Evolutionary conservation across 2,329 filamentous ascomycete genomes (phyloP), one percentile per base, ranked within the genome.

Genomic region (Mariannaea elegans): DNA sequence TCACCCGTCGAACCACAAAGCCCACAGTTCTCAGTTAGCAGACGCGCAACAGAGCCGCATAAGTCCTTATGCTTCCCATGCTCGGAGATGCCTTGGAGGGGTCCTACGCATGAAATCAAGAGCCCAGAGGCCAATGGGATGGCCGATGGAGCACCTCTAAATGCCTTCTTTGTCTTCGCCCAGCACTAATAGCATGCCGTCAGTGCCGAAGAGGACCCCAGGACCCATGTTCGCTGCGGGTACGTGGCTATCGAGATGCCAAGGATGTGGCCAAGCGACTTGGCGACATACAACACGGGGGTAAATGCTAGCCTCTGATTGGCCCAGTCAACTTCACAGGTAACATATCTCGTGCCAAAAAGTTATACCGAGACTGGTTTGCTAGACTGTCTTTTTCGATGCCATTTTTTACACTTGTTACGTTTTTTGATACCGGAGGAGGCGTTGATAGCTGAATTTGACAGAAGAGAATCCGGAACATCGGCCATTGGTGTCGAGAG

Each of bases 211-310:
- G 41, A 21, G 23, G 21, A 7, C 2, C 7, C 38, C 19, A 19
- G 21, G 14, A 13, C 38, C 38, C 38, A 9, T 23, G 38, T 42
- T 7, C 4, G 21, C 7, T 12, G 52, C 52, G 47, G 52, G 21
- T 32, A 49, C 50, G 45, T 45, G 50, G 56, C 56, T 49, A 59
- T 59, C 56, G 45, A 49, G 56, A 59, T 59, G 56, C 56, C 57
- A 51, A 56, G 52, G 32, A 8, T 39, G 18, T 44, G 49, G 63
- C 68, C 68, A 70, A 69, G 63, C 49, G 55, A 58, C 65, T 66
- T 56, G 59, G 60, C 62, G 57, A 36, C 34, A 29, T 29, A 21
- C 41, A 48, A 59, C 67, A 70, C 68, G 68, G 70, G 67, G 63
- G 59, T 48, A 32, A 21, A n/a, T 31, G 27, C 36, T 29, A 39